Evolutionary conservation across 257 asterid genomes (phyloP), one percentile per base, ranked within the genome.

Genomic region (Solanum pinnatisectum): DNA sequence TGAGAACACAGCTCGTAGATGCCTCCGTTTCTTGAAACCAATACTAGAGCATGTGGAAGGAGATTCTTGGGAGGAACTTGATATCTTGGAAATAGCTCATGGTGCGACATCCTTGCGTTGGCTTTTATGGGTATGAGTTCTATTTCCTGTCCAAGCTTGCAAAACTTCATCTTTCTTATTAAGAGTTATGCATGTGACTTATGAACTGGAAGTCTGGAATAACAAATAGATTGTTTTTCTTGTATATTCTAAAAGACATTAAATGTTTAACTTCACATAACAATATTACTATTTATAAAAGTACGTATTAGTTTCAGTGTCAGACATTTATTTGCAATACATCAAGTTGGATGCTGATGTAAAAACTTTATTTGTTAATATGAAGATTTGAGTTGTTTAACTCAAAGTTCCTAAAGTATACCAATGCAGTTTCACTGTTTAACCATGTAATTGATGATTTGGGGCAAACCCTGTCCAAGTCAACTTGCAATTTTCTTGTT

Each of bases 41-140:
- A 88, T 60, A 87, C 92, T 97, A 88, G 92, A 90, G 35, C 90
- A 92, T 40, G 90, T 90, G 39, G 96, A 87, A 67, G 98, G 96
- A 67, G 99, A 97, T 79, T 96, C 99, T 15, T 97, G 99, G 99
- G 99, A 97, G 94, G 99, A 97, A 88, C 96, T 97, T 65, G 99
- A 95, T 79, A 82, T 94, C 60, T 87, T 84, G 36, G 95, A 94
- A 60, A 90, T 97, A 83, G 86, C 92, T 70, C 94, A 86, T 10
- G 93, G 93, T 90, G 94, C 98, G 30, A 92, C 83, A 42, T 97
- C 99, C 6, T 95, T 97, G 82, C 96, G 96, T 83, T 97, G 99
- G 99, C 99, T 97, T 73, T 94, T 96, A 35, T 97, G 99, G 99
- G 99, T 97, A 96, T 63, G 92, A 8, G 5, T 88, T 78, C 14